Evolutionary conservation across 345 rosid species (phyloP).

Genomic region (Arabidopsis suecica): DNA sequence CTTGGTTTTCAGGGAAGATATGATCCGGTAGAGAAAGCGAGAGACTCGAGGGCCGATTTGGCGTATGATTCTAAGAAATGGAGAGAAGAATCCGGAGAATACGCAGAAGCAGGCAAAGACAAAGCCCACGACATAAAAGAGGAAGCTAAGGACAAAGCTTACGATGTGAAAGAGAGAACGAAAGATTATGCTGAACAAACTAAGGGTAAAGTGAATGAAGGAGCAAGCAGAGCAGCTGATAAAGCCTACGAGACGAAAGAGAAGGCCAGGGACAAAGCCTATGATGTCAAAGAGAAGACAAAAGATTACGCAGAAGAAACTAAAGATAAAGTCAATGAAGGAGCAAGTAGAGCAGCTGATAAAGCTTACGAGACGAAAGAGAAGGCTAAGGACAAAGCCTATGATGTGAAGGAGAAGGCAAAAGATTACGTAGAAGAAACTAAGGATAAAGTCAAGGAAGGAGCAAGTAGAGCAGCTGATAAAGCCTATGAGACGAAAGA

Average conservation of each 20-base stretch:
- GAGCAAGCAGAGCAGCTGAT: conserved; percentile 23
- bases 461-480: conserved; percentile 34
- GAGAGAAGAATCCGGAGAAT: conserved; percentile 43
- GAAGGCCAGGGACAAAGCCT: conserved; percentile 16
- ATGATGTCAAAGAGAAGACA: conserved; percentile 5
- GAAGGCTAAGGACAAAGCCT: conserved; percentile 22
- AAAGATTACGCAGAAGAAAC: conserved; percentile 22
- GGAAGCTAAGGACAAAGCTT: conserved; percentile 3
- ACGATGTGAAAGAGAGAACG: neutral
- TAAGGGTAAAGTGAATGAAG: neutral
- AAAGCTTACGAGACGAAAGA: conserved; percentile 27
- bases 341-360: conserved; percentile 39
- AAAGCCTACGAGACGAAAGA: conserved; percentile 18
- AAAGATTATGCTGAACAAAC: conserved; percentile 7
- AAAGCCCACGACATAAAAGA: conserved; percentile 6
- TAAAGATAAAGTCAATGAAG: conserved; percentile 22
- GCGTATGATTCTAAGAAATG: conserved; percentile 48
- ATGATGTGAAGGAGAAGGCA: conserved; percentile 17
- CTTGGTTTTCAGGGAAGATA: conserved; percentile 31
- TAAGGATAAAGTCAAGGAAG: conserved; percentile 34
- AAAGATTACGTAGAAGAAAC: conserved; percentile 5
- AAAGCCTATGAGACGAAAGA: conserved; percentile 31
- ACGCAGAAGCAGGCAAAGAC: conserved; percentile 32
- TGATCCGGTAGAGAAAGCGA: conserved; percentile 40
- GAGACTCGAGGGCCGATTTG: conserved; percentile 47